Conservation (phyloP, 768 basidiomycete genomes). For the Leccinum truebloodii region DNA sequence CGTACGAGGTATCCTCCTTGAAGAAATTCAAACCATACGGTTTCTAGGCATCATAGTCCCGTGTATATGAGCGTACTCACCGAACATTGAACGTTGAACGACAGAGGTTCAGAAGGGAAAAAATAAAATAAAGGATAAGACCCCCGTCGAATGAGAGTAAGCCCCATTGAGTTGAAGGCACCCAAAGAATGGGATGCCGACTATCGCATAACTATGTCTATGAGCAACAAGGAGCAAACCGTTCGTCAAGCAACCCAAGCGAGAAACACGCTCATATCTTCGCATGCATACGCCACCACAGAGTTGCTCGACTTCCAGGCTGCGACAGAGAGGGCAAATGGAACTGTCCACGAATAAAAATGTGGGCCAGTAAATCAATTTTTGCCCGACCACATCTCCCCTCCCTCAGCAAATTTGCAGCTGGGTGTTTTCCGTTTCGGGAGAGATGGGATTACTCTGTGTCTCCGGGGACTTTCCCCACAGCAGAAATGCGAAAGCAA, state of each 20-base stretch:
- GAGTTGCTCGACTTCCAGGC: slow-evolving; percentile 36
- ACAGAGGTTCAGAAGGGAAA: slow-evolving; percentile 55
- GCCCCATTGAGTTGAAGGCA: slow-evolving; percentile 86
- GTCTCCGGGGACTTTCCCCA: slow-evolving; percentile 95
- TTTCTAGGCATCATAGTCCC: slow-evolving; percentile 54
- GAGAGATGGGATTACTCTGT: slow-evolving; percentile 62
- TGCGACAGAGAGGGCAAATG: slow-evolving; percentile 61
- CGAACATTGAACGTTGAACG: slow-evolving; percentile 37
- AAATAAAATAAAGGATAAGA: slow-evolving; percentile 37
- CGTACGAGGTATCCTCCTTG: slow-evolving; percentile 73
- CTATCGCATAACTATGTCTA: slow-evolving; percentile 90
- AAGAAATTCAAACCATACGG: slow-evolving; percentile 80
- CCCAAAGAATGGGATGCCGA: slow-evolving; percentile 35
- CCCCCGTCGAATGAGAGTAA: slow-evolving; percentile 76
- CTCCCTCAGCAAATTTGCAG: slow-evolving; percentile 68
- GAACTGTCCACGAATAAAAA: slow-evolving; percentile 29
- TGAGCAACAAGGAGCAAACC: slow-evolving; percentile 67
- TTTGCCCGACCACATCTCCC: slow-evolving; percentile 50
- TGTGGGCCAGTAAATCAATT: slow-evolving; percentile 40
- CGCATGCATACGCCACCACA: slow-evolving; percentile 50
- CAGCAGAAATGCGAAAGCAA: slow-evolving; percentile 56
- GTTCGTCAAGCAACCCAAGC: slow-evolving; percentile 42
- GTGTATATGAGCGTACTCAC: slow-evolving; percentile 28
- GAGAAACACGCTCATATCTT: slow-evolving; percentile 76
- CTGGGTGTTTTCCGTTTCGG: slow-evolving; percentile 70